These are phyloP conservation scores for Starmerella vaccinii DNA, from an alignment of 805 yeast genomes.

Conservation along the genomic window DNA sequence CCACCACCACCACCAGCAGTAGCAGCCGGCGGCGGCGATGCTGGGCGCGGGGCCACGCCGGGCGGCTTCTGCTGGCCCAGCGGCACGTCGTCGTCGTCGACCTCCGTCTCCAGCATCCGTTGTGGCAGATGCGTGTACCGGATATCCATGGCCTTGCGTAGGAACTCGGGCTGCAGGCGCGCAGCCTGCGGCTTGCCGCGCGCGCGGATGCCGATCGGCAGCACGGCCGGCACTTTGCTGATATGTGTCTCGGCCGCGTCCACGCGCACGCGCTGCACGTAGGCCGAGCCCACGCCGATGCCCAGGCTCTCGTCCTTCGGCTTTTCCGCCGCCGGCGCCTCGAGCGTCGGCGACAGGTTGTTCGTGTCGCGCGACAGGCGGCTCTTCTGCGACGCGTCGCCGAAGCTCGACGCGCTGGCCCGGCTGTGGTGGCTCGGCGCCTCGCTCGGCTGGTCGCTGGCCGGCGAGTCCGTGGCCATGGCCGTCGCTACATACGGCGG, in stretches of 20 bases:
- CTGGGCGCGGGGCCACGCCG: background rate
- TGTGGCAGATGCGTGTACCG: constrained; percentile 39
- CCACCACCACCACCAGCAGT: too few species aligned
- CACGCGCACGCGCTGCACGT: constrained; percentile 27
- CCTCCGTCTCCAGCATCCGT: constrained; percentile 62
- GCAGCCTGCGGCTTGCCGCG: constrained; percentile 14
- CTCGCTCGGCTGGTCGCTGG: constrained; percentile 1
- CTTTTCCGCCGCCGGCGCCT: background rate
- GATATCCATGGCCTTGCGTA: constrained; percentile 32
- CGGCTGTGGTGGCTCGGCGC: background rate
- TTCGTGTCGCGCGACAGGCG: constrained; percentile 1
- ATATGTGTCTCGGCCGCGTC: constrained; percentile 29
- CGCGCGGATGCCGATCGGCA: constrained; percentile 25
- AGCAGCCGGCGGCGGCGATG: background rate
- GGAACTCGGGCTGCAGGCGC: constrained; percentile 26
- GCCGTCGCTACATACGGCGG: background rate
- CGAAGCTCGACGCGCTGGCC: background rate
- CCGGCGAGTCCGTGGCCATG: background rate
- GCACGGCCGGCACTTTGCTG: constrained; percentile 19
- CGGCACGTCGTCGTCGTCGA: constrained; percentile 48
- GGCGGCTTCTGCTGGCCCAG: constrained; percentile 6
- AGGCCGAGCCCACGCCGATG: constrained; percentile 29
- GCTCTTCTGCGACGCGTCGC: constrained; percentile 1
- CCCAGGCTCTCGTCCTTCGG: constrained; percentile 14
- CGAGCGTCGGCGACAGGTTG: background rate